Conservation (phyloP, 2,329 filamentous ascomycete species). For the Metarhizium humberi region DNA sequence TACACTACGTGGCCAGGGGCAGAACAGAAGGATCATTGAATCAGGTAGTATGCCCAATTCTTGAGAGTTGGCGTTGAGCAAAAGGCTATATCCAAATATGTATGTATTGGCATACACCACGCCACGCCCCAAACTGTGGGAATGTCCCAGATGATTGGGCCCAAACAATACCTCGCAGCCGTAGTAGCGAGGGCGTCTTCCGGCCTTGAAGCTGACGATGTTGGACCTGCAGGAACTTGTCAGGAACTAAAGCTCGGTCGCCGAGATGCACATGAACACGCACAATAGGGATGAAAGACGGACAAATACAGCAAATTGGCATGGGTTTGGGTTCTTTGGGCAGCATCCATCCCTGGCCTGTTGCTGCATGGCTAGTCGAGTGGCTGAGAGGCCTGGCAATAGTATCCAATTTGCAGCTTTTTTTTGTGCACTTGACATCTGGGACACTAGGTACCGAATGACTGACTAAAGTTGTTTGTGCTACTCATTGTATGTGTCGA, state of each 20-base stretch:
- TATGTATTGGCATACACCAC: no score
- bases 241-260: not conserved
- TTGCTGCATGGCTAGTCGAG: conserved; percentile 2
- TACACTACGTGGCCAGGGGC: not conserved
- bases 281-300: not conserved
- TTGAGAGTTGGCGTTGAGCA: no score
- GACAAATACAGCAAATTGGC: not conserved
- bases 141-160: not conserved
- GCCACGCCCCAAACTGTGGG: not conserved
- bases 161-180: not conserved
- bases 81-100: no score
- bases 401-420: not conserved
- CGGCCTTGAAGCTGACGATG: not conserved
- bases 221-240: not conserved
- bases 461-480: no score
- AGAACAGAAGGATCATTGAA: no score
- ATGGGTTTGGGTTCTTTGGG: conserved; percentile 6
- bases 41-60: no score
- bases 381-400: not conserved
- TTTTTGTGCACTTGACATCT: not conserved
- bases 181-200: not conserved
- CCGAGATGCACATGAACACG: not conserved
- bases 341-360: conserved; percentile 1
- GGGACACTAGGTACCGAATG: not conserved
- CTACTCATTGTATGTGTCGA: not conserved